Percentiles rank a stretch among this genome's conserved stretches.
These are phyloP conservation scores for Pisolithus orientalis DNA, from an alignment of 768 basidiomycete species.

Conservation along the genomic window DNA sequence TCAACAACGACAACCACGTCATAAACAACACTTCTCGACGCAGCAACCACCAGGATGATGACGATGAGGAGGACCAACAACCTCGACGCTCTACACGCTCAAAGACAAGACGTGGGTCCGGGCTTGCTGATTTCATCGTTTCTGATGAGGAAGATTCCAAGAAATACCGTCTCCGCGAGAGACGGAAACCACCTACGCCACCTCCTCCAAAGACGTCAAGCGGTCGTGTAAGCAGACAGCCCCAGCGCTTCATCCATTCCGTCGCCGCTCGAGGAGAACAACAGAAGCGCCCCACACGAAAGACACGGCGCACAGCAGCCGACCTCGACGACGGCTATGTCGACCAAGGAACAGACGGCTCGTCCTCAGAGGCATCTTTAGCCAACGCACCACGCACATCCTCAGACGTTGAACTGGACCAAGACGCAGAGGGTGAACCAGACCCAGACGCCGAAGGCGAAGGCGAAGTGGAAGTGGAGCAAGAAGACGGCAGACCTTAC, in stretches of 20 bases:
- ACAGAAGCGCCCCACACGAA: conserved; percentile 18
- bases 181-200: conserved; percentile 26
- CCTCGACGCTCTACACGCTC: conserved; percentile 14
- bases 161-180: conserved; percentile 32
- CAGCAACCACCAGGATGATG: conserved; percentile 18
- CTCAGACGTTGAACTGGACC: conserved; percentile 31
- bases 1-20: conserved; percentile 4
- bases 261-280: conserved; percentile 1
- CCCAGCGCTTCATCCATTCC: conserved; percentile 6
- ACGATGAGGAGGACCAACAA: conserved; percentile 25
- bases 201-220: conserved; percentile 13
- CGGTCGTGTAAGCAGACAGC: conserved; percentile 21
- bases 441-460: conserved; percentile 35
- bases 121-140: conserved; percentile 32
- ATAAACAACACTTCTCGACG: conserved; percentile 14
- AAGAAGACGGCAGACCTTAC: conserved; percentile 41
- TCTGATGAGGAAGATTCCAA: conserved; percentile 38
- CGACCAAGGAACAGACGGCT: conserved; percentile 38
- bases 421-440: conserved; percentile 33
- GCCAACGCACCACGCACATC: conserved; percentile 45
- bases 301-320: conserved; percentile 15
- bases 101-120: conserved; percentile 8
- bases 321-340: conserved; percentile 50
- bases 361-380: conserved; percentile 50
- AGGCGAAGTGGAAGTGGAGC: conserved; percentile 35